Evolutionary conservation across 345 rosid genomes (phyloP).

Genomic region (Populus ilicifolia): DNA sequence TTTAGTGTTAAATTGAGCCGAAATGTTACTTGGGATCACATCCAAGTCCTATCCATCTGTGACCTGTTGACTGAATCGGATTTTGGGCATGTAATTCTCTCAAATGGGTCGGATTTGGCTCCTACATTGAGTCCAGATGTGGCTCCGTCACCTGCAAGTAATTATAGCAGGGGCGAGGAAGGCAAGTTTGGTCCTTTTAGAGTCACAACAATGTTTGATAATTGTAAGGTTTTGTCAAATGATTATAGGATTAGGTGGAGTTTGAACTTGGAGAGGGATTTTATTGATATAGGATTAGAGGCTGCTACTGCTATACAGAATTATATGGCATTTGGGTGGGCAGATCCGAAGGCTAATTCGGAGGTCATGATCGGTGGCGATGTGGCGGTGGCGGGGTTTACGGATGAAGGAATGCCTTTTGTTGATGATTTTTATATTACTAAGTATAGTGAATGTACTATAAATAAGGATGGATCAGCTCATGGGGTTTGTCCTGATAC

Average conservation of each 20-base stretch:
- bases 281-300: constrained; percentile 77
- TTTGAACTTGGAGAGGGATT: constrained; percentile 48
- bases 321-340: constrained; percentile 98
- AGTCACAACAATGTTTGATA: constrained; percentile 72
- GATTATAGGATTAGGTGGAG: constrained; percentile 75
- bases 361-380: constrained; percentile 74
- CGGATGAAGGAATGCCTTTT: constrained; percentile 68
- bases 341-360: constrained; percentile 42
- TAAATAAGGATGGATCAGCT: constrained; percentile 54
- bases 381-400: constrained; percentile 70
- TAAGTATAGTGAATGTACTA: constrained; percentile 58
- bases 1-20: constrained; percentile 50
- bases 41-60: constrained; percentile 67
- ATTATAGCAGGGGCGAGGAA: constrained; percentile 14
- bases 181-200: constrained; percentile 18
- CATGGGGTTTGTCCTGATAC: constrained; percentile 87
- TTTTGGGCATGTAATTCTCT: constrained; percentile 65
- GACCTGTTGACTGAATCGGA: constrained; percentile 62
- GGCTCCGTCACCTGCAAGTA: constrained; percentile 41
- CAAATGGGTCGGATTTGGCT: constrained; percentile 30
- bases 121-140: constrained; percentile 20
- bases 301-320: constrained; percentile 55
- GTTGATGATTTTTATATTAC: constrained; percentile 85
- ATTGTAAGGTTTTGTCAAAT: constrained; percentile 63
- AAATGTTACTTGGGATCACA: constrained; percentile 59